phyloP scores from a whole-genome alignment of 768 basidiomycete species.

The Suillus subaureus region DNA sequence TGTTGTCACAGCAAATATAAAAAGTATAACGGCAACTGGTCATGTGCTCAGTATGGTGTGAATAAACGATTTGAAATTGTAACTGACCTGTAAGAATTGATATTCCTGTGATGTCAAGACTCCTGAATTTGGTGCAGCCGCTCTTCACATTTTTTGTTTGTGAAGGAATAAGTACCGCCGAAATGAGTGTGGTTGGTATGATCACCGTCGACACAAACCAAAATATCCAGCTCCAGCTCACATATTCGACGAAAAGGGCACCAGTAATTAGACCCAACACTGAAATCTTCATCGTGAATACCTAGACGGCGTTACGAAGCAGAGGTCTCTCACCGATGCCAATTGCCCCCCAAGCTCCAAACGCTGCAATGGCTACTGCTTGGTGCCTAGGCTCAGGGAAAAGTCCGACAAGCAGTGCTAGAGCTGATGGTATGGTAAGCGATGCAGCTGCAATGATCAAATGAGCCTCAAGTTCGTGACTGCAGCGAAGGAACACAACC shows the following conservation, averaged over 20 bases:
- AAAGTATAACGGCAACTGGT: neutral
- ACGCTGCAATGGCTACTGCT: neutral
- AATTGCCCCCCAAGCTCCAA: neutral
- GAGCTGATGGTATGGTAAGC: neutral
- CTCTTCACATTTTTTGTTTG: neutral
- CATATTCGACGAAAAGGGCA: neutral
- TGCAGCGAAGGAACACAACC: neutral
- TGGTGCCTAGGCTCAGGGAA: neutral
- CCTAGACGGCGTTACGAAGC: neutral
- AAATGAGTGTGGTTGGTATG: neutral
- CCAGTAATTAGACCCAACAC: neutral
- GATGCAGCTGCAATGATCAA: neutral
- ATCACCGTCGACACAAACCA: neutral
- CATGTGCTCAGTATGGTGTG: neutral
- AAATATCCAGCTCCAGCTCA: neutral
- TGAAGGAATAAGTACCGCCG: neutral
- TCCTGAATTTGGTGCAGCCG: neutral
- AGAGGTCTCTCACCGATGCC: neutral
- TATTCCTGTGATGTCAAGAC: neutral
- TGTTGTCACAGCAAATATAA: constrained; percentile 36
- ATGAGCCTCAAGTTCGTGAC: neutral
- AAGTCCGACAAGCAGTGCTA: neutral
- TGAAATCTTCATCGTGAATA: neutral
- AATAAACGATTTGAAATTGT: neutral
- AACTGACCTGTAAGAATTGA: neutral